Evolutionary conservation across 2,329 filamentous ascomycete species (phyloP).

Genomic region (Colletotrichum camelliae): DNA sequence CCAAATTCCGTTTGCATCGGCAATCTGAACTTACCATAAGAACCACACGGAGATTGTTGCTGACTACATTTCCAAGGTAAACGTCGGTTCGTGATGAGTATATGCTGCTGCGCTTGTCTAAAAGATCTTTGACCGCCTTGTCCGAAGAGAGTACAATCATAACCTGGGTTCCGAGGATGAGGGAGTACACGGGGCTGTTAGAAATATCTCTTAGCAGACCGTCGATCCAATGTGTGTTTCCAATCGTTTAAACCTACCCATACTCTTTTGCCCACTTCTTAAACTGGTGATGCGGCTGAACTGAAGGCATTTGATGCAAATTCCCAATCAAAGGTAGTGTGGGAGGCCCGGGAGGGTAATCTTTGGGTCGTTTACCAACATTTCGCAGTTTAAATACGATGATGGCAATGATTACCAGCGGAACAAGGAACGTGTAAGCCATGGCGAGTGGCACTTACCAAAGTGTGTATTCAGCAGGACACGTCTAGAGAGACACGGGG

Average conservation of each 20-base stretch:
- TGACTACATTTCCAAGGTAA: not conserved
- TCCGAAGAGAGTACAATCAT: conserved; percentile 53
- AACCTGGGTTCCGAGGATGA: conserved; percentile 53
- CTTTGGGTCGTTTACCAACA: not conserved
- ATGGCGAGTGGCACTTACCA: not conserved
- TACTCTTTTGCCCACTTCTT: conserved; percentile 59
- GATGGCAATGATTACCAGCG: not conserved
- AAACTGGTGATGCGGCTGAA: conserved; percentile 49
- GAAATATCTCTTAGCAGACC: not conserved
- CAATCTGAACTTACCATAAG: not conserved
- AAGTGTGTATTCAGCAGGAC: rapidly evolving
- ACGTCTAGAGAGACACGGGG: not conserved
- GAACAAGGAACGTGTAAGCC: not conserved
- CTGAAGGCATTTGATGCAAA: conserved; percentile 51
- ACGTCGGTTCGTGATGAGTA: conserved; percentile 49
- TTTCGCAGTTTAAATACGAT: not conserved
- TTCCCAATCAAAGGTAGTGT: conserved; percentile 58
- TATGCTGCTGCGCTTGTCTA: conserved; percentile 54
- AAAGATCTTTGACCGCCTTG: conserved; percentile 52
- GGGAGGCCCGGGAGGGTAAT: conserved; percentile 54
- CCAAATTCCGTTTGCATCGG: not conserved
- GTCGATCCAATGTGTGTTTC: not conserved
- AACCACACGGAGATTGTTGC: not conserved
- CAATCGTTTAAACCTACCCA: conserved; percentile 7
- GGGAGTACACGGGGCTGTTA: conserved; percentile 49